Conservation (phyloP, 352 stramenopile genomes). For the Globisporangium irregulare region DNA sequence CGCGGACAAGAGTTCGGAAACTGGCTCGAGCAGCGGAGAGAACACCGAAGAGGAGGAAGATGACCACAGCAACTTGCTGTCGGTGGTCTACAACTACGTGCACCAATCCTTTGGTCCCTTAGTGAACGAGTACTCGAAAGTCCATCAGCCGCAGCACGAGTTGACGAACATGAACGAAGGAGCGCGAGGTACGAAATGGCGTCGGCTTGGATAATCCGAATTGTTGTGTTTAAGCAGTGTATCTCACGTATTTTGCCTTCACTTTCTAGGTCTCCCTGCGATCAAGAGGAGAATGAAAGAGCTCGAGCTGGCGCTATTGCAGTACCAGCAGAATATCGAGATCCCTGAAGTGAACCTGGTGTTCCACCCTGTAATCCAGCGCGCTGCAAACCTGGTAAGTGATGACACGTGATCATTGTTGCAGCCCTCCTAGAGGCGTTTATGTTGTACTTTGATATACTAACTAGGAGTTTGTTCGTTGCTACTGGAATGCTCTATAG, state of each 20-base stretch:
- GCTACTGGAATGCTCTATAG: constrained; percentile 13
- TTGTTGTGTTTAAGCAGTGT: background rate
- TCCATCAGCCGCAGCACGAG: constrained; percentile 73
- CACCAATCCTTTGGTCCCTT: constrained; percentile 86
- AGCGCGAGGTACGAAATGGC: constrained; percentile 32
- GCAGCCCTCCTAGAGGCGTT: background rate
- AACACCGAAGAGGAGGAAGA: constrained; percentile 63
- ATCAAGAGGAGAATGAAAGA: constrained; percentile 92
- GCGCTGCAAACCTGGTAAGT: constrained; percentile 62
- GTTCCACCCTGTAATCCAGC: constrained; percentile 86
- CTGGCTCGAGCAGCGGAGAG: constrained; percentile 44
- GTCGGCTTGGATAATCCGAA: background rate
- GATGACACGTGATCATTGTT: background rate
- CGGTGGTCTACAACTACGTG: constrained; percentile 87
- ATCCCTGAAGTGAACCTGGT: constrained; percentile 92
- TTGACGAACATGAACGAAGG: constrained; percentile 60
- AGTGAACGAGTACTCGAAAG: constrained; percentile 84
- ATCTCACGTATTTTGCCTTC: background rate
- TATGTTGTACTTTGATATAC: background rate
- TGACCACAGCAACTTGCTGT: constrained; percentile 65
- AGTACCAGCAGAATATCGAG: constrained; percentile 94
- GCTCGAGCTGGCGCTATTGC: constrained; percentile 91
- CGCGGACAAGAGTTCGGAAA: constrained; percentile 25
- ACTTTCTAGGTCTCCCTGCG: constrained; percentile 62
- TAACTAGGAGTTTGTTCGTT: background rate